Base-by-base conservation (phyloP, 1,139 yeast genomes). In the Pneumocystis canis region DNA sequence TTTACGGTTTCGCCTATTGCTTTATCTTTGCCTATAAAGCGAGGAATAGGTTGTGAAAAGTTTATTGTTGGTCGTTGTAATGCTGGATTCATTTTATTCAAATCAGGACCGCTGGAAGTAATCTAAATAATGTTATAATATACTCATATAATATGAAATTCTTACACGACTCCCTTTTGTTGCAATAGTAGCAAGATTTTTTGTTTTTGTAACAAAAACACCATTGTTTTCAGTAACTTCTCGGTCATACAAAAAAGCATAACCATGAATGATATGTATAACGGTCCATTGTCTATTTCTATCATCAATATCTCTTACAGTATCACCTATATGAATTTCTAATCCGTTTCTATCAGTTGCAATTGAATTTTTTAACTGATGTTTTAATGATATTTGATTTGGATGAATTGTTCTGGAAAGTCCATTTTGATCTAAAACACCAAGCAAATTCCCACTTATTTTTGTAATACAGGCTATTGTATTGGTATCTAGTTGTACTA, bases 291-390 rank as follows among this genome's bases (percentile, higher is more conserved):
- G 92, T 71, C 95, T 82, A 74, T 82, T 84, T 78, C 82, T 92
- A 68, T 95, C 95, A 39, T 78, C 75, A 16, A 79, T 76, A 72
- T 92, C 99, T 70, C 84, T 85, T 11, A 94, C 95, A 1, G 95
- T 86, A 71, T 94, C 98, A 62, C 97, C 97, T 56, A 89, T 84
- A 65, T 85, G 83, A 64, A 92, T 82, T 66, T 94, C 92, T 62
- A 83, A 80, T 59, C 98, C 98, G 66, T 82, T 82, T 65, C 82
- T 80, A 73, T 92, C 99, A 0, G 96, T 89, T 5, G 97, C 89
- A 64, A 85, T 66, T 86, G 85, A 68, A 86, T 88, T 62, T 68
- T 71, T 62, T 85, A 81, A 66, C 6, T 83, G 82, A 61, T 90
- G 79, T 71, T 87, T 87, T 69, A 88, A 82, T 39, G 89, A 82